Percentiles rank a stretch among this genome's conserved stretches.
Conservation (phyloP, 257 asterid genomes). For the Jacaranda mimosifolia region DNA sequence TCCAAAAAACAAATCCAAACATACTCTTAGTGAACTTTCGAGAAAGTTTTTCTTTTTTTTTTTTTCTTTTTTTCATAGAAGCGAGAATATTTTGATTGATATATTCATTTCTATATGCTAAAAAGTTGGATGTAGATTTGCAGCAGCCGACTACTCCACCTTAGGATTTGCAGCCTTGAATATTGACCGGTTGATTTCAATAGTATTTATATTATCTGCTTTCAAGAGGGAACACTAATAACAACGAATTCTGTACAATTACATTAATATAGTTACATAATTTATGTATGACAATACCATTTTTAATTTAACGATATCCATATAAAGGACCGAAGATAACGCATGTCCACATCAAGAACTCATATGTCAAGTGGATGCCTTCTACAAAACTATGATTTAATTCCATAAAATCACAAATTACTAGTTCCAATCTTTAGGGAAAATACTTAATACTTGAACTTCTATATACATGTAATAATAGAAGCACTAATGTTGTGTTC, state of each 20-base stretch:
- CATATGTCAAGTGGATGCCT: background rate
- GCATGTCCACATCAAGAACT: background rate
- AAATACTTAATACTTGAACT: background rate
- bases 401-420: background rate
- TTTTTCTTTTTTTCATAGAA: no score
- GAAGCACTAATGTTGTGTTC: constrained; percentile 7
- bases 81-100: background rate
- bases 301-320: no score
- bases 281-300: no score
- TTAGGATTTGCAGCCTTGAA: no score
- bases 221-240: background rate
- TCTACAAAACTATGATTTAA: background rate
- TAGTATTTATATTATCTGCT: background rate
- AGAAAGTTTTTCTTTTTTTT: background rate
- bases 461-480: constrained; percentile 12
- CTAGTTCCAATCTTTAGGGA: background rate
- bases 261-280: no score
- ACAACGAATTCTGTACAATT: no score
- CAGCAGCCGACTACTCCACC: background rate
- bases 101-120: background rate
- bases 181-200: background rate
- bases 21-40: background rate
- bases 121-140: background rate
- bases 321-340: no score
- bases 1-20: no score